Conservation (phyloP, 768 basidiomycete genomes). For the Imleria badia region DNA sequence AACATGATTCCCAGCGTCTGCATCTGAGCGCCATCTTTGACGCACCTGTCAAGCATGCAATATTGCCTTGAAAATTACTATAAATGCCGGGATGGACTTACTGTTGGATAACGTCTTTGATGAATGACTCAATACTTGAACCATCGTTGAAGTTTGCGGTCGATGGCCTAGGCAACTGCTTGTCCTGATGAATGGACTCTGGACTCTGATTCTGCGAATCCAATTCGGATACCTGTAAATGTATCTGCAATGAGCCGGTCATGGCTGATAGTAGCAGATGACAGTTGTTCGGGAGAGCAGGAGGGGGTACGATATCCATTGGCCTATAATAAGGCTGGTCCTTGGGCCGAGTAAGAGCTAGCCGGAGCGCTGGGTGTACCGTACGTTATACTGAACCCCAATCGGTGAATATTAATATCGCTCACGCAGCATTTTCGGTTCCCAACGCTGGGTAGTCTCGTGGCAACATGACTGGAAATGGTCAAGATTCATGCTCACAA, state of each 20-base stretch:
- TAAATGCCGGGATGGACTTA: conserved; percentile 8
- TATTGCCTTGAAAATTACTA: background rate
- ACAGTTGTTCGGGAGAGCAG: background rate
- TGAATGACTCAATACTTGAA: conserved; percentile 11
- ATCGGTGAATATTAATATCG: no score
- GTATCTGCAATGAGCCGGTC: background rate
- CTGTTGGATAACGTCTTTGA: conserved; percentile 15
- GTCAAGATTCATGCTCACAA: no score
- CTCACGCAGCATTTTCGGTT: no score
- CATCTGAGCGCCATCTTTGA: conserved; percentile 30
- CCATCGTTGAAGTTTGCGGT: background rate
- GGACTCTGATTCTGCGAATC: background rate
- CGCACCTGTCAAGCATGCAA: conserved; percentile 26
- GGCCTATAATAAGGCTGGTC: no score
- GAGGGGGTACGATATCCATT: no score
- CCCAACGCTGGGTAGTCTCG: no score
- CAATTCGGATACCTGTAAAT: background rate
- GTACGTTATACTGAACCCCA: no score
- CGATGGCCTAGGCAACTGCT: background rate
- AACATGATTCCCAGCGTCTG: conserved; percentile 53
- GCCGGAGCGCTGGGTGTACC: no score
- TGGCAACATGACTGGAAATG: no score
- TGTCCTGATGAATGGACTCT: background rate
- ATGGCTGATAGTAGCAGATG: background rate
- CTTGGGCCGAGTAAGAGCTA: no score